Percentiles rank a stretch among this genome's conserved stretches.
phyloP scores from a whole-genome alignment of 306 rosid genomes.

The Quercus suber region DNA sequence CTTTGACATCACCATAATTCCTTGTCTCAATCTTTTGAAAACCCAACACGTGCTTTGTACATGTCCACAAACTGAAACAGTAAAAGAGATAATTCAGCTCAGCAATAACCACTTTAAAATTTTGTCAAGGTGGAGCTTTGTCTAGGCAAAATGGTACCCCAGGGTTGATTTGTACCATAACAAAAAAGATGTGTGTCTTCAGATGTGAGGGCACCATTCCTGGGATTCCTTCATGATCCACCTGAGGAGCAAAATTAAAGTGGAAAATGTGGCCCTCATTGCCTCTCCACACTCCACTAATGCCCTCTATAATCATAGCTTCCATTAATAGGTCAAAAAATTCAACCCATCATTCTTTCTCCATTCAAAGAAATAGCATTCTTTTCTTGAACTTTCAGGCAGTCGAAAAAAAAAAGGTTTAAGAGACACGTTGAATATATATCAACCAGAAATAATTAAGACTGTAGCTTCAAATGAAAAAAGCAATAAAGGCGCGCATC shows the following conservation, averaged over 20 bases:
- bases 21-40: not conserved
- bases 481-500: not conserved
- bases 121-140: not conserved
- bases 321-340: conserved; percentile 4
- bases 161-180: not conserved
- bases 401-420: not conserved
- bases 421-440: too few species aligned
- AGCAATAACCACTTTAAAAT: not conserved
- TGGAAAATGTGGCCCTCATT: conserved; percentile 11
- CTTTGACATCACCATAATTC: not conserved
- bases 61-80: not conserved
- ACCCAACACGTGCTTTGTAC: not conserved
- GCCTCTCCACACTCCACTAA: conserved; percentile 16
- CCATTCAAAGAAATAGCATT: not conserved
- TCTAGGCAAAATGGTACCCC: conserved; percentile 11
- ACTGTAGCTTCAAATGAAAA: not conserved
- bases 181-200: conserved; percentile 12
- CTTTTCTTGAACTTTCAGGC: not conserved
- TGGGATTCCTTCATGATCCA: conserved; percentile 12
- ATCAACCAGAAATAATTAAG: too few species aligned
- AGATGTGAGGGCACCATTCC: conserved; percentile 13
- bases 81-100: not conserved
- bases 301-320: conserved; percentile 15
- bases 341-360: not conserved
- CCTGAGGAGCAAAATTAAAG: conserved; percentile 16